These are phyloP conservation scores for Ustilago crameri DNA, from an alignment of 1,284 basidiomycete species.

Conservation along the genomic window DNA sequence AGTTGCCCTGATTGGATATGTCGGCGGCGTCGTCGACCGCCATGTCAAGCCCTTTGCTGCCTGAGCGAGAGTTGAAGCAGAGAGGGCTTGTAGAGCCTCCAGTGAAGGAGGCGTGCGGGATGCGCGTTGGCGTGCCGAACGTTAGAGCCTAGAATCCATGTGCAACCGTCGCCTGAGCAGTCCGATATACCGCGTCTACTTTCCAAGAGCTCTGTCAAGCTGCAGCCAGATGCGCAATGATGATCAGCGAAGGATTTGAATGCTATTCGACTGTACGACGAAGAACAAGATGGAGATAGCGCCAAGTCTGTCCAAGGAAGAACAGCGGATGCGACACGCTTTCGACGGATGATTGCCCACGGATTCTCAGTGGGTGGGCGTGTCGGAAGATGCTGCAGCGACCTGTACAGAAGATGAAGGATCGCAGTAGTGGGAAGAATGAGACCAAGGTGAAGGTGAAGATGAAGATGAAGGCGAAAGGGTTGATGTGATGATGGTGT, in stretches of 20 bases:
- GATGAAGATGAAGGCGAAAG: conserved; percentile 1
- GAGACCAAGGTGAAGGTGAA: conserved; percentile 1
- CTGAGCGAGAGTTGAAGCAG: conserved; percentile 7
- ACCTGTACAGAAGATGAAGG: no score
- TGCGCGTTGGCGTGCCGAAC: conserved; percentile 13
- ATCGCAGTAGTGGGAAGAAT: not conserved
- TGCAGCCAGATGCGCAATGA: not conserved
- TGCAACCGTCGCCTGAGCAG: conserved; percentile 1
- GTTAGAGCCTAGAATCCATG: conserved; percentile 18
- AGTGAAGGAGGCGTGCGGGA: conserved; percentile 3
- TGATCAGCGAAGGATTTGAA: not conserved
- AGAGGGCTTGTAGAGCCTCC: conserved; percentile 9
- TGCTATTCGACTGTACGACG: no score
- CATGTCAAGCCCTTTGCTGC: conserved; percentile 34
- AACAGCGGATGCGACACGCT: not conserved
- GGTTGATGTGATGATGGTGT: not conserved
- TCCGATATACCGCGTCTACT: not conserved
- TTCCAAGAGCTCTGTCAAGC: not conserved
- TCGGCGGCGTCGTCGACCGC: conserved; percentile 20
- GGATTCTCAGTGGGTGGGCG: not conserved
- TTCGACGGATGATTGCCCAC: not conserved
- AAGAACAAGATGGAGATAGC: no score
- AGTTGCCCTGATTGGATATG: conserved; percentile 11
- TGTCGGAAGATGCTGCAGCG: no score
- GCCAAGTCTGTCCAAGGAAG: not conserved